Percentiles rank a stretch among this genome's conserved stretches.
Evolutionary conservation across 495 filamentous ascomycete species (phyloP).

Genomic region (Stereocaulon alpinum): DNA sequence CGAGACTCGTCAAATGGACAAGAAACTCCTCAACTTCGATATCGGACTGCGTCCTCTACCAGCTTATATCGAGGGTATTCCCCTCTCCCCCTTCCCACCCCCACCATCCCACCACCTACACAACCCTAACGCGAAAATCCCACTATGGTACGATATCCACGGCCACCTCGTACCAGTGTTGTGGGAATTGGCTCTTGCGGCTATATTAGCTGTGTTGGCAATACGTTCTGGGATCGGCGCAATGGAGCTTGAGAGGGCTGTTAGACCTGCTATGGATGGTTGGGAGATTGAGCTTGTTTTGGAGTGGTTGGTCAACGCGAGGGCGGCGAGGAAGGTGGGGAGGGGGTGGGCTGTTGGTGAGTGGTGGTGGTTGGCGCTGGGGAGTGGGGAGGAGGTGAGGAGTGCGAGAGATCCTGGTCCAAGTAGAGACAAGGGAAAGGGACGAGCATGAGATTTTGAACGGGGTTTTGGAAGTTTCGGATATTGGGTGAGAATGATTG

Average conservation of each 20-base stretch:
- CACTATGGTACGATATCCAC: conserved; percentile 74
- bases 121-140: conserved; percentile 39
- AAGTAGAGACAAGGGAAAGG: neutral
- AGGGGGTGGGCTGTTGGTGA: conserved; percentile 44
- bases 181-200: conserved; percentile 56
- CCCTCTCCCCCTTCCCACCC: conserved; percentile 33
- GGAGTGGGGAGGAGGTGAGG: conserved; percentile 4
- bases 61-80: conserved; percentile 51
- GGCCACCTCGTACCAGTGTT: conserved; percentile 46
- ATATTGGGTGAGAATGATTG: neutral
- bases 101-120: conserved; percentile 17
- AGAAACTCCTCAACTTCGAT: conserved; percentile 49
- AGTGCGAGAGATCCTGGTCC: too few species aligned
- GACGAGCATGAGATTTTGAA: neutral
- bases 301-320: conserved; percentile 46
- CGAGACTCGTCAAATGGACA: conserved; percentile 59
- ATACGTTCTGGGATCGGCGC: conserved; percentile 48
- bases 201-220: conserved; percentile 48
- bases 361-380: conserved; percentile 58
- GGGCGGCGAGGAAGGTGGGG: conserved; percentile 25
- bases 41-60: conserved; percentile 48
- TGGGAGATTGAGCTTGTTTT: conserved; percentile 61
- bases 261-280: conserved; percentile 50
- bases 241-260: conserved; percentile 38
- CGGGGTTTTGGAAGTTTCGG: neutral